A percentile compares a stretch with the other conserved stretches of the same genome.
Evolutionary conservation across 1,139 yeast species (phyloP).

Genomic region (Pichia sp.): DNA sequence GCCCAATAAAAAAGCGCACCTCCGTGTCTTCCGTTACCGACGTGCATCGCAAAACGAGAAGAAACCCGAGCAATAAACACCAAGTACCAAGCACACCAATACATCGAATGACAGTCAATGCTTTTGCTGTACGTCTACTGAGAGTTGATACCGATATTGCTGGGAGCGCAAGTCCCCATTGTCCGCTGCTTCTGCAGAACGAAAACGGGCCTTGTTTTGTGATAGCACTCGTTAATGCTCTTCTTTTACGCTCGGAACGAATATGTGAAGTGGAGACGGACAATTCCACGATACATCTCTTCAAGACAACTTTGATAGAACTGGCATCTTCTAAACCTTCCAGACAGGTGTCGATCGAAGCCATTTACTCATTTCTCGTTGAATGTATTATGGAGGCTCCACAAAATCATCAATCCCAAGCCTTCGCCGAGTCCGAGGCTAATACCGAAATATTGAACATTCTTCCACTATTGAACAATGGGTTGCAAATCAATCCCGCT

Average conservation of each 20-base stretch:
- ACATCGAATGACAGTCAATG: no score
- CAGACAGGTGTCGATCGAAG: slow-evolving; percentile 1
- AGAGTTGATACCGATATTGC: no score
- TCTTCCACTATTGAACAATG: slow-evolving; percentile 64
- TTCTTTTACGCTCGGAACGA: slow-evolving; percentile 21
- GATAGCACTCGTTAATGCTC: slow-evolving; percentile 69
- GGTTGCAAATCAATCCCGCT: slow-evolving; percentile 67
- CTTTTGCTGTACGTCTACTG: no score
- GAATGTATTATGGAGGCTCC: neutral
- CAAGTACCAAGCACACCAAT: no score
- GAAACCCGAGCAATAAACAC: no score
- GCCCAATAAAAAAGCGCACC: no score
- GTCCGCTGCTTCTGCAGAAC: slow-evolving; percentile 61
- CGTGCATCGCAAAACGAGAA: no score
- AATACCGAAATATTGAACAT: slow-evolving; percentile 9
- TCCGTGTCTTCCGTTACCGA: no score
- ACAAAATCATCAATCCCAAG: no score
- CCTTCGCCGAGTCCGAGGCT: neutral
- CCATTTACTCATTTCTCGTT: slow-evolving; percentile 4
- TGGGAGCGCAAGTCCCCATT: no score
- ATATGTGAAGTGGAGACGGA: neutral
- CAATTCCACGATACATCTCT: neutral
- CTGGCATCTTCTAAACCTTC: neutral
- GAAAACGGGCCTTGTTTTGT: slow-evolving; percentile 87
- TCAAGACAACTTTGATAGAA: neutral